Evolutionary conservation across 768 basidiomycete genomes (phyloP).

Genomic region (Rhizopogon vulgaris): DNA sequence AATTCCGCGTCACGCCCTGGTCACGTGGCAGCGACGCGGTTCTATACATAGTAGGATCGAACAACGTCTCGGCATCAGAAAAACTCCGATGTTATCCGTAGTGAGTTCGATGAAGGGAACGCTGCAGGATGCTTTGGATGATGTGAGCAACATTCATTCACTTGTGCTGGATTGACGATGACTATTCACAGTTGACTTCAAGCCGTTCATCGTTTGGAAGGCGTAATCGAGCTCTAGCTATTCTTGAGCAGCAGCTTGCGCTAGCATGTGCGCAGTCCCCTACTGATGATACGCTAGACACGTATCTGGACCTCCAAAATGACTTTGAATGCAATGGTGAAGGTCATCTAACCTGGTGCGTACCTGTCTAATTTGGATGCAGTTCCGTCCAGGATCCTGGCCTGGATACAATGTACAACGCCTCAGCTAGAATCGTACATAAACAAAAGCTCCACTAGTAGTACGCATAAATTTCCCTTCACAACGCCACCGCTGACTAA

Average conservation of each 20-base stretch:
- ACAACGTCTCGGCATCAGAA: background rate
- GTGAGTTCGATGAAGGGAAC: conserved; percentile 33
- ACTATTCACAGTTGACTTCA: conserved; percentile 50
- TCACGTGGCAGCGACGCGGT: conserved; percentile 27
- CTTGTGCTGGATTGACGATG: conserved; percentile 5
- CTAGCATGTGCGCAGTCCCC: conserved; percentile 38
- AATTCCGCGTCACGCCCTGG: conserved; percentile 12
- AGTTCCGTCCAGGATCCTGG: conserved; percentile 65
- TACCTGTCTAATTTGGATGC: conserved; percentile 7
- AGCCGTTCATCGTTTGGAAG: conserved; percentile 46
- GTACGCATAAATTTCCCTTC: conserved; percentile 16
- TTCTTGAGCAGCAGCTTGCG: conserved; percentile 51
- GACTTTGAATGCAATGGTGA: conserved; percentile 80
- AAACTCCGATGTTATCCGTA: conserved; percentile 1
- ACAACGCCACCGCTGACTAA: conserved; percentile 1
- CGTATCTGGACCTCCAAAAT: conserved; percentile 65
- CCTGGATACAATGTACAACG: conserved; percentile 53
- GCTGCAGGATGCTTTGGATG: conserved; percentile 61
- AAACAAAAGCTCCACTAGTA: conserved; percentile 39
- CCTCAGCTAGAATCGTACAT: conserved; percentile 44
- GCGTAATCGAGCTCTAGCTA: conserved; percentile 49
- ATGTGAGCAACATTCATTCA: conserved; percentile 37
- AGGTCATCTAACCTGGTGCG: conserved; percentile 16
- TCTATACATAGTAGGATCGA: no score
- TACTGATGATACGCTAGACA: conserved; percentile 38